Evolutionary conservation across 768 basidiomycete species (phyloP), one percentile per base, ranked within the genome.

Genomic region (Mycena rosella): DNA sequence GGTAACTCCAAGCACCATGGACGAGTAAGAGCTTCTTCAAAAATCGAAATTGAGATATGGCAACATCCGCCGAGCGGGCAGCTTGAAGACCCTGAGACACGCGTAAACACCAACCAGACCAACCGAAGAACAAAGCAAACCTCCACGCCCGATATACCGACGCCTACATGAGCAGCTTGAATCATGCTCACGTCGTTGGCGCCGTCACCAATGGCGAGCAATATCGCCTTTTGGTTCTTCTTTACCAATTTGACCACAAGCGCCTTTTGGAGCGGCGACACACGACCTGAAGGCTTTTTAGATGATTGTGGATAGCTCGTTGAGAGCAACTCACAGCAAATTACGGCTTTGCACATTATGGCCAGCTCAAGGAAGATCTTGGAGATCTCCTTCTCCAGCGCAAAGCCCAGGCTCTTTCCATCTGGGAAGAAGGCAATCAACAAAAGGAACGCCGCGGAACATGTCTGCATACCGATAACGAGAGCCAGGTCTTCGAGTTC

Each of bases 151-250:
- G 96, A 98, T 53, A 99, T 99, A 73, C 97, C 97, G 60, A 99
- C 92, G 32, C 97, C 97, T 51, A 99, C 94, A 76, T 99, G 97
- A 0, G 97, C 97, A 38, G 97, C 97, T 77, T 99, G 97, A 66
- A 99, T 99, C 97, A 99, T 99, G 76, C 95, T 95, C 72, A 99
- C 97, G 78, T 99, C 97, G 78, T 98, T 99, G 2, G 97, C 97
- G 55, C 97, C 97, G 71, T 99, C 97, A 24, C 97, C 97, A 56
- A 99, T 98, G 4, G 97, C 97, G 11, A 99, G 87, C n/a, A 98
- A 84, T 60, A 98, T 95, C 9, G 96, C 87, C 63, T 95, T 95
- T 73, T 91, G 90, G 77, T 97, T 96, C 79, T 96, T 96, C 85
- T 98, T 98, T 61, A 99, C 97, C n/a, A 99, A 88, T 79, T 98